Conservation (phyloP, 2,329 filamentous ascomycete species). For the Aspergillus sergii region DNA sequence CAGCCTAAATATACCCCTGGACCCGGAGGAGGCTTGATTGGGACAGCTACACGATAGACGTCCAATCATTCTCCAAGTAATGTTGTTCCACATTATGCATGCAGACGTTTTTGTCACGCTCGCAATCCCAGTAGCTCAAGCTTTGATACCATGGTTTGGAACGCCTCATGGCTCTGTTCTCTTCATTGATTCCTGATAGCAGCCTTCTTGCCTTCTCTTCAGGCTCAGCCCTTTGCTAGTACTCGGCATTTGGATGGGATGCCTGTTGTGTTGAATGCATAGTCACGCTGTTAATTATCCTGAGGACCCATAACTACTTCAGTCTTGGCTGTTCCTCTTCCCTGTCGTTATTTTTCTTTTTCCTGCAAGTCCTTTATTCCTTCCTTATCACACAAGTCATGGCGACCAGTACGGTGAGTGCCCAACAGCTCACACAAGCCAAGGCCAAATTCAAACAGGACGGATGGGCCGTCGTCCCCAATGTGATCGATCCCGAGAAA, state of each 20-base stretch:
- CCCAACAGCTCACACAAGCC: not conserved
- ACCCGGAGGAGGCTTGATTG: not conserved
- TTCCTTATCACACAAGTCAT: not conserved
- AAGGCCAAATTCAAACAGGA: slow-evolving; percentile 4
- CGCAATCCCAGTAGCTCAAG: not conserved
- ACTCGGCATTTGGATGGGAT: not conserved
- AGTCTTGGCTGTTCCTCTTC: not conserved
- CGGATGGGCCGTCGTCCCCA: slow-evolving; percentile 2
- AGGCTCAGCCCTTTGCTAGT: not conserved
- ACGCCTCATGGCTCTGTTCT: not conserved
- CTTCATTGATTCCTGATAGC: not conserved
- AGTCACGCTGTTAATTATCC: not conserved
- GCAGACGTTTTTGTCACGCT: not conserved
- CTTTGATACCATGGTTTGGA: not conserved
- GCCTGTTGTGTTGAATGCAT: not conserved
- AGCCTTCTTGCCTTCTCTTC: too few relatives aligned
- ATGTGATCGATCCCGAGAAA: not conserved
- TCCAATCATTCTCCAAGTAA: not conserved
- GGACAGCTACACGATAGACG: not conserved
- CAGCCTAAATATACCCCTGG: not conserved
- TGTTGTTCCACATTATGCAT: not conserved
- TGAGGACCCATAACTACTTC: not conserved
- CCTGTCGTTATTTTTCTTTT: not conserved
- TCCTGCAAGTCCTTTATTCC: not conserved
- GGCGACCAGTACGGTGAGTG: not conserved